Conservation (phyloP, 306 rosid species). For the Lotus japonicus region DNA sequence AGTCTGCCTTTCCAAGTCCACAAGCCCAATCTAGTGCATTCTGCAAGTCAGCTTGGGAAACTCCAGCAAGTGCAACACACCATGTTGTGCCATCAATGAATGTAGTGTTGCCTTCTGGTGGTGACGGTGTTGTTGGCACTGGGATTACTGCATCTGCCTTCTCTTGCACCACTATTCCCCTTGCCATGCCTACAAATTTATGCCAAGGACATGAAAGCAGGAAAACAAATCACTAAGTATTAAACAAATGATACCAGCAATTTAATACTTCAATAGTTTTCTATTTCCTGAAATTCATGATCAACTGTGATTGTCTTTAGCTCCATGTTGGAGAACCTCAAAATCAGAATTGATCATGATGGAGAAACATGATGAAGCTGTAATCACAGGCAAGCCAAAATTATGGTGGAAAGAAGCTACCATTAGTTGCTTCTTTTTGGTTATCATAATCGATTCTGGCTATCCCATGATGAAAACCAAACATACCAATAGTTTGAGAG, state of each 20-base stretch:
- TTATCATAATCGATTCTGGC: too few species aligned
- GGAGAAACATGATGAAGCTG: too few species aligned
- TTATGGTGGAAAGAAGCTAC: too few species aligned
- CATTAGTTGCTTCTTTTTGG: too few species aligned
- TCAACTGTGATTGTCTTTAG: too few species aligned
- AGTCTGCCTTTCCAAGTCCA: constrained; percentile 72
- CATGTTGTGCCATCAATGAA: constrained; percentile 82
- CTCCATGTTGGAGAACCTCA: too few species aligned
- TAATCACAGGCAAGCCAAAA: too few species aligned
- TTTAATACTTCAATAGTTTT: neutral
- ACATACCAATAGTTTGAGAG: too few species aligned
- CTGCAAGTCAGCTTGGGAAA: constrained; percentile 70
- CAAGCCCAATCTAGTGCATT: constrained; percentile 98
- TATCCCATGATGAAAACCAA: too few species aligned
- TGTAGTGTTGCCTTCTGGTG: constrained; percentile 94
- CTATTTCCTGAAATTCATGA: neutral
- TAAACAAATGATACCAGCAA: neutral
- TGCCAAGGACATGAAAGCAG: neutral
- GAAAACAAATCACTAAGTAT: neutral
- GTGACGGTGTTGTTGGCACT: constrained; percentile 48
- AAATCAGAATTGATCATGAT: too few species aligned
- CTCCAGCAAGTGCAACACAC: constrained; percentile 87
- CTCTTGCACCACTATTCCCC: constrained; percentile 45
- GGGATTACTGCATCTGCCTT: constrained; percentile 55
- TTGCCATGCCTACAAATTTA: constrained; percentile 28